These are phyloP conservation scores for Myriangium duriaei DNA, from an alignment of 2,329 filamentous ascomycete species.

Conservation along the genomic window DNA sequence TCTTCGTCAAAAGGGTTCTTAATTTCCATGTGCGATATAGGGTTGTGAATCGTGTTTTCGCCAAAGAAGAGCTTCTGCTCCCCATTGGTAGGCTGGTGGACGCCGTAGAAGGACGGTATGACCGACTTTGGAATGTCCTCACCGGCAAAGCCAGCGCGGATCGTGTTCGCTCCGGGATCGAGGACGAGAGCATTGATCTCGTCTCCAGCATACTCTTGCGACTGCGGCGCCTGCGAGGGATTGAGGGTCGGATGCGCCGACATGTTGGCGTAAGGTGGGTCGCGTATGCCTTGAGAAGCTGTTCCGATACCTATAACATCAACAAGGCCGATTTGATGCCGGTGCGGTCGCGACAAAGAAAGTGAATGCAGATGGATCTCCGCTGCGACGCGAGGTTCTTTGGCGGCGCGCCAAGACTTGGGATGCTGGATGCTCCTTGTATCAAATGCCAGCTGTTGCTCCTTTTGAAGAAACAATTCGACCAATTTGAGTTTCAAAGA, in stretches of 20 bases:
- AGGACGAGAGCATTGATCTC: constrained; percentile 95
- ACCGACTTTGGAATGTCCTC: constrained; percentile 95
- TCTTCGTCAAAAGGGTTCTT: constrained; percentile 86
- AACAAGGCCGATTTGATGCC: too few relatives aligned
- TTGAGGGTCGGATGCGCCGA: constrained; percentile 4
- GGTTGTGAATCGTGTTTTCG: constrained; percentile 76
- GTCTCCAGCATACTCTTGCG: constrained; percentile 51
- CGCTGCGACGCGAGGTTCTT: too few relatives aligned
- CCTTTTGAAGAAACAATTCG: too few relatives aligned
- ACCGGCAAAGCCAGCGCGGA: constrained; percentile 89
- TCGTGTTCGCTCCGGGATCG: constrained; percentile 82
- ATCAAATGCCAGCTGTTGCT: too few relatives aligned
- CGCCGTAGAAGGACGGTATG: constrained; percentile 78
- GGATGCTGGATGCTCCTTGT: too few relatives aligned
- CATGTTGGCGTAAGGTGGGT: constrained; percentile 1
- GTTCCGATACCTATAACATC: too few relatives aligned
- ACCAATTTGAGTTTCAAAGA: too few relatives aligned
- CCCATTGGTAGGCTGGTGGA: constrained; percentile 35
- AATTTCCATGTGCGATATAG: constrained; percentile 64
- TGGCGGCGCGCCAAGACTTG: too few relatives aligned
- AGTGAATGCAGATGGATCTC: too few relatives aligned
- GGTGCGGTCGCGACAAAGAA: too few relatives aligned
- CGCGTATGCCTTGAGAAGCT: too few relatives aligned
- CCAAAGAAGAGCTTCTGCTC: constrained; percentile 57
- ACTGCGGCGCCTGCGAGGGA: constrained; percentile 20